Base-by-base conservation (phyloP, 257 asterid species). In the Pogostemon cablin region DNA sequence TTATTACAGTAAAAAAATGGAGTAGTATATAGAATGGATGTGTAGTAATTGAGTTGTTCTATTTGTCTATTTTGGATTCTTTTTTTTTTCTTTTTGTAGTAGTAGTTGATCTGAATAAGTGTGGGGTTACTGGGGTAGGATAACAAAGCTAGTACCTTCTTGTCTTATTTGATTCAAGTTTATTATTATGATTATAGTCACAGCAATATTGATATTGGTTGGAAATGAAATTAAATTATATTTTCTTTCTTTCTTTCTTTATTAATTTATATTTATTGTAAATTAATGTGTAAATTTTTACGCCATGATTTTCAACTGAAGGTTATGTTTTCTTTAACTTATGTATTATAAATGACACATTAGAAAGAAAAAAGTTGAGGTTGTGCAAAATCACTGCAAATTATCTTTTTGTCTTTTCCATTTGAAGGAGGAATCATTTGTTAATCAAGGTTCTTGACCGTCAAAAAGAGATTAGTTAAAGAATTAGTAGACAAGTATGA, bases 381-480 rank as follows among this genome's bases (percentile, higher is more conserved):
- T 34, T 65, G 46, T 65, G 50, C 48, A 15, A 15, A 15, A 15
- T 15, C 15, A 15, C 15, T 15, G 15, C 15, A 64, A n/a, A 48
- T 66, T 64, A 43, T 71, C 44, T 57, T 56, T 69, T 80, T 77
- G 80, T 80, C 75, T 61, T 77, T 66, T 58, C 42, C 65, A 49
- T 50, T 76, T 68, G 69, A 69, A 25, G 48, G 3, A 12, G 59
- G 76, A 73, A 80, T 80, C 79, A 54, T 73, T 32, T 73, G 78
- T 55, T 73, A 65, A 77, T 73, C 75, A 81, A 73, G 32, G 73
- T 70, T 70, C 15, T 61, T 70, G 80, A 61, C 73, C 58, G 75
- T 74, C 63, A 47, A 65, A 74, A 58, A 69, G 77, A 12, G 44
- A 11, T 68, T 62, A 55, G 3, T 66, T 56, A 12, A 53, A 66